A percentile compares a stretch with the other conserved stretches of the same genome.
Conservation (phyloP, 2,329 filamentous ascomycete genomes). For the Pseudopithomyces chartarum region DNA sequence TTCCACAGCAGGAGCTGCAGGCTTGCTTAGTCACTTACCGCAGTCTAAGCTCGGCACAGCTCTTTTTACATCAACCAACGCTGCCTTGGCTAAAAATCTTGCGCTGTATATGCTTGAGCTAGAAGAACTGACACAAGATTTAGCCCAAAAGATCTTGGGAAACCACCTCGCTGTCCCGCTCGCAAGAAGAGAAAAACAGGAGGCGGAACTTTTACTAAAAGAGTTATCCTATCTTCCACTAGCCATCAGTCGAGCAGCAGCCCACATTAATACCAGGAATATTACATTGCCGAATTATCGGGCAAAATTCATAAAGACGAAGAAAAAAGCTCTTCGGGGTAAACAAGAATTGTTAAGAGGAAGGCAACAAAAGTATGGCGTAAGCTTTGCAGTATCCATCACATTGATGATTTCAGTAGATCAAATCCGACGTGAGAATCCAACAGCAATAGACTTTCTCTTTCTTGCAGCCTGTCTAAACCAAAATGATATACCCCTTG, state of each 20-base stretch:
- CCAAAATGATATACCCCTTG: constrained; percentile 21
- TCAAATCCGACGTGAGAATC: constrained; percentile 24
- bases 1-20: constrained; percentile 12
- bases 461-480: constrained; percentile 47
- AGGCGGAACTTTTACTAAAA: constrained; percentile 17
- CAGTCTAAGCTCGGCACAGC: constrained; percentile 9
- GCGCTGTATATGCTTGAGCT: constrained; percentile 15
- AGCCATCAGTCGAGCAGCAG: constrained; percentile 23
- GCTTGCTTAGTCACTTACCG: constrained; percentile 17
- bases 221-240: constrained; percentile 24
- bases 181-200: constrained; percentile 13
- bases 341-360: constrained; percentile 44
- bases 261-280: constrained; percentile 15
- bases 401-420: constrained; percentile 52
- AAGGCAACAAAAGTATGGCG: constrained; percentile 19
- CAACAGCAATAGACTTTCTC: constrained; percentile 43
- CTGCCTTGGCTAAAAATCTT: constrained; percentile 10
- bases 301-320: constrained; percentile 13
- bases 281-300: constrained; percentile 18
- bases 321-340: constrained; percentile 37
- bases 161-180: constrained; percentile 14
- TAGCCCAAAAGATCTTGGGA: constrained; percentile 23
- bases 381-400: constrained; percentile 46
- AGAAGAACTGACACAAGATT: constrained; percentile 17
- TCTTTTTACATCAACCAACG: constrained; percentile 13